A percentile compares a stretch with the other conserved stretches of the same genome.
These are phyloP conservation scores for Crithidia mellificae DNA, from an alignment of 208 protist species.

Conservation along the genomic window DNA sequence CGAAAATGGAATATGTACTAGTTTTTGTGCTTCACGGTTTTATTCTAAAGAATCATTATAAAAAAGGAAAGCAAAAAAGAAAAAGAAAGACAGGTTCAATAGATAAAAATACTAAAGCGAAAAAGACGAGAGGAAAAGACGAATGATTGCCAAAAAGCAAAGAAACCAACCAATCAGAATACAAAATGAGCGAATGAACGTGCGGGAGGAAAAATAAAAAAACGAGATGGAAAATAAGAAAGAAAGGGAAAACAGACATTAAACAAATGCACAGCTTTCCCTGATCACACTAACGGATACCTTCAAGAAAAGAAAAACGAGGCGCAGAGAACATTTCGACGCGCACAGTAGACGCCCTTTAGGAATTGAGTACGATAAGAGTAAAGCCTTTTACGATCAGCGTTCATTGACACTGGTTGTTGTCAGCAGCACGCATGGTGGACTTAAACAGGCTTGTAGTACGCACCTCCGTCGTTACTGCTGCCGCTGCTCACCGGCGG, in stretches of 20 bases:
- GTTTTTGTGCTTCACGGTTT: no score
- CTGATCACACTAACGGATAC: no score
- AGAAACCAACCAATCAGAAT: no score
- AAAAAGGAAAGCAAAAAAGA: not conserved
- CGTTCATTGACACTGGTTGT: not conserved
- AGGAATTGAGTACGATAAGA: no score
- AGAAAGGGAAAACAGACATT: no score
- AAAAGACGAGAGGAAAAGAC: conserved; percentile 3
- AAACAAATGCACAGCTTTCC: no score
- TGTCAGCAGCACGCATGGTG: no score
- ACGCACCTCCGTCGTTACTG: not conserved
- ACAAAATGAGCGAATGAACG: no score
- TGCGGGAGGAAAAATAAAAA: not conserved
- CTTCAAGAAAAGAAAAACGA: not conserved
- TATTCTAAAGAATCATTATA: not conserved
- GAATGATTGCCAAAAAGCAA: not conserved
- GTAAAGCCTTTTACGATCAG: not conserved
- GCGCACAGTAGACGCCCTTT: no score
- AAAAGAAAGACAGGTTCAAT: not conserved
- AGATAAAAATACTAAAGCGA: not conserved
- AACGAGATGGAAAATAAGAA: not conserved
- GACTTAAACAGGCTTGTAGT: conserved; percentile 15
- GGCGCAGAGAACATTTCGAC: not conserved
- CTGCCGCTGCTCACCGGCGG: not conserved
- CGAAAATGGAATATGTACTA: no score